Evolutionary conservation across 345 rosid genomes (phyloP).

Genomic region (Syzygium aromaticum): DNA sequence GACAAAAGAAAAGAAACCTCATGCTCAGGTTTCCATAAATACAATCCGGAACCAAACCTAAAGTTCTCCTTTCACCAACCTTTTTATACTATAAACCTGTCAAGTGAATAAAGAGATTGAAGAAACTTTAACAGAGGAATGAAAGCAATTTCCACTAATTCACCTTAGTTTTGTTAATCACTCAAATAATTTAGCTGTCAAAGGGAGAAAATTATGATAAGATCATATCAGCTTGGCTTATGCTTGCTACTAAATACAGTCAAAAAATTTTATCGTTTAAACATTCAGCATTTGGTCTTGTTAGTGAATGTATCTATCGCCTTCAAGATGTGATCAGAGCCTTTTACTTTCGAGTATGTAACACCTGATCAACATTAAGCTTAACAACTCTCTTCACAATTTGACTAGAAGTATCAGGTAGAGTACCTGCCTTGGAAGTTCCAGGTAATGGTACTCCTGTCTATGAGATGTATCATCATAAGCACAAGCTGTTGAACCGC

Average conservation of each 20-base stretch:
- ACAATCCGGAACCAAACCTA: not conserved
- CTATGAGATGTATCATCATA: not conserved
- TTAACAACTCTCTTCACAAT: not conserved
- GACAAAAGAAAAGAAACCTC: not conserved
- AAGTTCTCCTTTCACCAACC: not conserved
- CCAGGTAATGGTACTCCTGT: slow-evolving; percentile 21
- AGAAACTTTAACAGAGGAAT: not conserved
- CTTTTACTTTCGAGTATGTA: not conserved
- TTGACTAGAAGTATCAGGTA: not conserved
- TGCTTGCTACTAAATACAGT: not conserved
- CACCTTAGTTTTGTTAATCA: not conserved
- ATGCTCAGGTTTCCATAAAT: not conserved
- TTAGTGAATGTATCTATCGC: not conserved
- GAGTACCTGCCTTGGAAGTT: slow-evolving; percentile 50
- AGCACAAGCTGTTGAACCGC: slow-evolving; percentile 12
- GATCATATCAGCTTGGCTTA: not conserved
- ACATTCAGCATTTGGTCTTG: not conserved
- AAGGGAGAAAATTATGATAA: not conserved
- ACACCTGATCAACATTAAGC: not conserved
- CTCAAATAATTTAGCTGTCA: not conserved
- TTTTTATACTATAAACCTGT: not conserved
- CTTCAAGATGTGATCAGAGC: not conserved
- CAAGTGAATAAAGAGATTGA: not conserved
- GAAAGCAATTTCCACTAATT: not conserved
- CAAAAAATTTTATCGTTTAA: not conserved